These are phyloP conservation scores for Globisporangium okanoganense DNA, from an alignment of 352 stramenopile species.

Conservation along the genomic window DNA sequence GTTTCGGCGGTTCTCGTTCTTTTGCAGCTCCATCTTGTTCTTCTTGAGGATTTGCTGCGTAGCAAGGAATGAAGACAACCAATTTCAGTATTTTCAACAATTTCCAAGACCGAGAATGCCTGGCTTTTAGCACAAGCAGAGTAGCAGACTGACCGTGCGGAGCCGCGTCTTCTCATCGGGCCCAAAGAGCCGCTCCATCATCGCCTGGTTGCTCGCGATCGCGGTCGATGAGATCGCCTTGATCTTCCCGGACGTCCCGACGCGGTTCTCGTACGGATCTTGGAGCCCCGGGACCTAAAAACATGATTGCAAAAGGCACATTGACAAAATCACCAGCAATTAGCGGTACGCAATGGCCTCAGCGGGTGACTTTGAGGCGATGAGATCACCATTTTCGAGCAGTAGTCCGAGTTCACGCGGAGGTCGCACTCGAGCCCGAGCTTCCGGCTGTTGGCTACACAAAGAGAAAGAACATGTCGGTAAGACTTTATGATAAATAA, in stretches of 20 bases:
- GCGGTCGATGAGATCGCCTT: constrained; percentile 39
- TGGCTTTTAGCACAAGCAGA: neutral
- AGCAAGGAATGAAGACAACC: neutral
- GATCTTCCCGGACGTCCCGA: constrained; percentile 26
- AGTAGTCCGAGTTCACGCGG: constrained; percentile 67
- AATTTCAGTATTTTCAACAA: neutral
- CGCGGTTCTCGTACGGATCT: constrained; percentile 63
- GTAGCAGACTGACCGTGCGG: constrained; percentile 35
- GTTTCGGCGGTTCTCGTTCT: constrained; percentile 71
- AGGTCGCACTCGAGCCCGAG: constrained; percentile 74
- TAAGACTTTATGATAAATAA: neutral
- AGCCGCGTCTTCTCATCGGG: constrained; percentile 60
- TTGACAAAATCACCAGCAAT: neutral
- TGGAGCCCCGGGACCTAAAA: constrained; percentile 32
- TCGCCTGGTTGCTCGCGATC: constrained; percentile 59
- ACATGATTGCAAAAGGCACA: neutral
- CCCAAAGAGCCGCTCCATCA: constrained; percentile 75
- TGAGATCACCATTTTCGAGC: constrained; percentile 51
- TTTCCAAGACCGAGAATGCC: neutral
- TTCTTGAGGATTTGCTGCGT: constrained; percentile 74
- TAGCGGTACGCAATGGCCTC: neutral
- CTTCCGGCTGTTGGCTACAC: constrained; percentile 55
- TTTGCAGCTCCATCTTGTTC: constrained; percentile 75
- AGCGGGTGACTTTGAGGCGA: constrained; percentile 9
- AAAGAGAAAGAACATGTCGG: neutral